Conservation (phyloP, 2,329 filamentous ascomycete genomes). For the Kalaharituber pfeilii region DNA sequence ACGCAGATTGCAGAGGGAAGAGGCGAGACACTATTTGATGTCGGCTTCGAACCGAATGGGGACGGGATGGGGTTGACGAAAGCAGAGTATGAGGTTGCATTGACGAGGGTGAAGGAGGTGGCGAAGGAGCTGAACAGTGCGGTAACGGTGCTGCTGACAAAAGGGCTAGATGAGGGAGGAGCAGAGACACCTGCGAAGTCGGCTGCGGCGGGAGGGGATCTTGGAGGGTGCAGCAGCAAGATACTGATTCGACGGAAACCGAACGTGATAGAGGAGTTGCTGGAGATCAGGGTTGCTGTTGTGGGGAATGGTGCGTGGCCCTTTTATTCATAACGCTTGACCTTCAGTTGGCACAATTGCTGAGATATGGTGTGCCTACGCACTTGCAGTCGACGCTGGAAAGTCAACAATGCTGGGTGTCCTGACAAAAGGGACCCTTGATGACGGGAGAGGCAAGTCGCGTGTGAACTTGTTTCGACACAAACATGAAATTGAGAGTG, state of each 20-base stretch:
- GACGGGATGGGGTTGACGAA: constrained; percentile 63
- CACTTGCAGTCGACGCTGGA: constrained; percentile 77
- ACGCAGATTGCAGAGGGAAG: constrained; percentile 63
- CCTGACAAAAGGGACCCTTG: constrained; percentile 82
- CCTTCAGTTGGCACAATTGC: background rate
- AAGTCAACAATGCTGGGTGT: constrained; percentile 95
- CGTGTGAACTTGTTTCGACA: constrained; percentile 92
- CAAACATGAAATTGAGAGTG: constrained; percentile 94
- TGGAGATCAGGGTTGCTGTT: constrained; percentile 89
- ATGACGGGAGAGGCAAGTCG: constrained; percentile 84
- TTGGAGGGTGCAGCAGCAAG: constrained; percentile 67
- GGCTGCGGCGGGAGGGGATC: constrained; percentile 32
- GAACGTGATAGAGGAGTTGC: constrained; percentile 62
- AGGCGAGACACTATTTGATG: constrained; percentile 77
- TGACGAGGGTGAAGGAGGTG: constrained; percentile 46
- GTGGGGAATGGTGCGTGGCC: constrained; percentile 61
- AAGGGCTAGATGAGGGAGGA: constrained; percentile 54
- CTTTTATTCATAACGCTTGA: background rate
- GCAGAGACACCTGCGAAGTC: constrained; percentile 20
- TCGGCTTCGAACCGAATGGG: constrained; percentile 79
- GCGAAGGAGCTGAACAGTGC: constrained; percentile 45
- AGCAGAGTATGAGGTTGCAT: constrained; percentile 57
- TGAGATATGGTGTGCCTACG: too few species aligned
- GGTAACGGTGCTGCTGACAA: constrained; percentile 69
- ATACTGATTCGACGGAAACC: constrained; percentile 63